Percentiles rank a stretch among this genome's conserved stretches.
phyloP scores from a whole-genome alignment of 306 rosid species.

The Herpetospermum pedunculosum region DNA sequence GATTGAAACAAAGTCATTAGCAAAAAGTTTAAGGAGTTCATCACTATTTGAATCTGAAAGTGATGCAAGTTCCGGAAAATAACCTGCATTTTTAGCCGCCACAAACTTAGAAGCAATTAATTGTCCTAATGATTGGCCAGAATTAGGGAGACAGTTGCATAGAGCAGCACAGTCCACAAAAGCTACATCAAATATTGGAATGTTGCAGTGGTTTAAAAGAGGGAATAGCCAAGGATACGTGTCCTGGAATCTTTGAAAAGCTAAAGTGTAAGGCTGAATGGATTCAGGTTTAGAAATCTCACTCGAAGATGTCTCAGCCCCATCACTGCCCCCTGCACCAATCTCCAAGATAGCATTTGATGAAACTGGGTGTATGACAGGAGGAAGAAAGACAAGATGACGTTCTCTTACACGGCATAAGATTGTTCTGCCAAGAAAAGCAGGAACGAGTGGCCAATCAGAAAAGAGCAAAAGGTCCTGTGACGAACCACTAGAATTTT shows the following conservation, averaged over 20 bases:
- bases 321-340: slow-evolving; percentile 27
- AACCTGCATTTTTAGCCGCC: slow-evolving; percentile 78
- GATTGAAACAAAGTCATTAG: slow-evolving; percentile 43
- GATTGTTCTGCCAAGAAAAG: slow-evolving; percentile 89
- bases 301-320: slow-evolving; percentile 15
- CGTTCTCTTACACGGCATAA: slow-evolving; percentile 81
- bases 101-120: slow-evolving; percentile 83
- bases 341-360: slow-evolving; percentile 27
- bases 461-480: slow-evolving; percentile 67
- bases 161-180: slow-evolving; percentile 66
- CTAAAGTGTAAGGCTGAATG: slow-evolving; percentile 38
- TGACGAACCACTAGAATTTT: slow-evolving; percentile 35
- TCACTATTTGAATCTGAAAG: slow-evolving; percentile 52
- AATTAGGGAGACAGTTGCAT: slow-evolving; percentile 48
- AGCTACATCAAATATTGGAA: slow-evolving; percentile 72
- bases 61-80: slow-evolving; percentile 56
- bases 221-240: slow-evolving; percentile 75
- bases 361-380: slow-evolving; percentile 22
- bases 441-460: slow-evolving; percentile 93
- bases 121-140: slow-evolving; percentile 60
- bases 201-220: slow-evolving; percentile 74
- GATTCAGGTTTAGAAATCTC: slow-evolving; percentile 33
- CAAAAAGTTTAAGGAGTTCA: slow-evolving; percentile 72
- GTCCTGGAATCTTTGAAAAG: slow-evolving; percentile 48
- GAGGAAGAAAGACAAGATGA: slow-evolving; percentile 71